phyloP scores from a whole-genome alignment of 2,329 filamentous ascomycete species.

The Podosphaera aphanis region DNA sequence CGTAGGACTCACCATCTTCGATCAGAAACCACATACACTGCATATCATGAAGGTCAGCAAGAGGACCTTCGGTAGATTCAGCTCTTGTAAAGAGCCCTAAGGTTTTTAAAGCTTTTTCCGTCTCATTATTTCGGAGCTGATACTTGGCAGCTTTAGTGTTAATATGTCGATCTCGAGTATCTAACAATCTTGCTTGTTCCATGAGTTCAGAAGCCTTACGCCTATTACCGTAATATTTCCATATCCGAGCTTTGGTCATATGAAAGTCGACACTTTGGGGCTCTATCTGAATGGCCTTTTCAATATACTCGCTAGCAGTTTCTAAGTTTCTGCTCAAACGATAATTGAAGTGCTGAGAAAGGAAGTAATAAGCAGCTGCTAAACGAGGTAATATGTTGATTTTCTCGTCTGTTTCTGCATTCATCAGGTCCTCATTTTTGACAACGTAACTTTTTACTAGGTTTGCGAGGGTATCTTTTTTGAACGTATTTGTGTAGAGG shows the following conservation, averaged over 20 bases:
- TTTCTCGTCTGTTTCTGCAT: constrained; percentile 19
- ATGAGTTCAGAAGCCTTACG: constrained; percentile 65
- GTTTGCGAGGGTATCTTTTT: constrained; percentile 52
- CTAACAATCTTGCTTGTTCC: constrained; percentile 65
- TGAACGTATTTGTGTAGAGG: constrained; percentile 55
- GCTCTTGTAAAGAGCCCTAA: constrained; percentile 88
- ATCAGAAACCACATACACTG: constrained; percentile 94
- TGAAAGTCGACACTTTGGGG: constrained; percentile 72
- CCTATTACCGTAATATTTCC: constrained; percentile 68
- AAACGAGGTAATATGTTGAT: constrained; percentile 39
- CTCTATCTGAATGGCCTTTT: constrained; percentile 59
- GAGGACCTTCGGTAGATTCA: constrained; percentile 65
- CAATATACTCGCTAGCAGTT: constrained; percentile 62
- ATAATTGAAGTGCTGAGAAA: constrained; percentile 95
- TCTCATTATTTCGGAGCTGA: constrained; percentile 77
- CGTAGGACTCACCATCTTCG: constrained; percentile 78
- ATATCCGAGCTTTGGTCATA: constrained; percentile 87
- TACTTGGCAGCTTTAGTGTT: constrained; percentile 98
- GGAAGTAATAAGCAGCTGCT: constrained; percentile 68
- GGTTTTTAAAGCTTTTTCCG: constrained; percentile 62
- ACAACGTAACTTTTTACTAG: constrained; percentile 60
- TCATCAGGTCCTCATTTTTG: constrained; percentile 24
- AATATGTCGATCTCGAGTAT: constrained; percentile 84
- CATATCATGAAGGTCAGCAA: constrained; percentile 90
- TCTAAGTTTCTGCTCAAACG: constrained; percentile 59